phyloP scores from a whole-genome alignment of 176 grass and related monocot species.

The Zoysia pacifica region DNA sequence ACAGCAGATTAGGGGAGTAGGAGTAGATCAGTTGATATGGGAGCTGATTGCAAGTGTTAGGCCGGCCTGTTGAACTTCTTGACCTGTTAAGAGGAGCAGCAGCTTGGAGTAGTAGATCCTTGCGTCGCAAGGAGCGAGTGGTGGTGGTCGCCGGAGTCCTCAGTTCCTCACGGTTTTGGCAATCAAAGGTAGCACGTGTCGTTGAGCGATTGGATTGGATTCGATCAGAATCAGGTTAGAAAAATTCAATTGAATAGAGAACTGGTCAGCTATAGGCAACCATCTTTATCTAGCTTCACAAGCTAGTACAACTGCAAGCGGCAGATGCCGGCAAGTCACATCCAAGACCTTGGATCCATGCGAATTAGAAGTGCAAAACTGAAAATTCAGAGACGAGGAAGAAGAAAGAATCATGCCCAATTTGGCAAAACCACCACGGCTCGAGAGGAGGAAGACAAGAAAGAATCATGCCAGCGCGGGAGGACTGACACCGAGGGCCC shows the following conservation, averaged over 20 bases:
- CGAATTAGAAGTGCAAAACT: not conserved
- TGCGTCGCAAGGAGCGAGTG: not conserved
- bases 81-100: not conserved
- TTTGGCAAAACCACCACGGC: slow-evolving; percentile 16
- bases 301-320: not conserved
- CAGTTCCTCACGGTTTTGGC: slow-evolving; percentile 18
- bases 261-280: slow-evolving; percentile 18
- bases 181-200: slow-evolving; percentile 11
- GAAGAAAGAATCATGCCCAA: not conserved
- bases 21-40: not conserved
- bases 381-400: not conserved
- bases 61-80: not conserved
- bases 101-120: not conserved
- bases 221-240: no score
- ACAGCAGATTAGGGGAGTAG: not conserved
- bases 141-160: slow-evolving; percentile 12
- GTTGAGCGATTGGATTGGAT: not conserved
- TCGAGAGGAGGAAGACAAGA: no score
- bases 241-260: not conserved
- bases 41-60: not conserved
- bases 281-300: not conserved
- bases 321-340: not conserved
- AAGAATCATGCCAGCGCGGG: no score
- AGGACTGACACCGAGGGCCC: not conserved
- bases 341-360: not conserved